These are phyloP conservation scores for Neltuma alba DNA, from an alignment of 306 rosid species.

Conservation along the genomic window DNA sequence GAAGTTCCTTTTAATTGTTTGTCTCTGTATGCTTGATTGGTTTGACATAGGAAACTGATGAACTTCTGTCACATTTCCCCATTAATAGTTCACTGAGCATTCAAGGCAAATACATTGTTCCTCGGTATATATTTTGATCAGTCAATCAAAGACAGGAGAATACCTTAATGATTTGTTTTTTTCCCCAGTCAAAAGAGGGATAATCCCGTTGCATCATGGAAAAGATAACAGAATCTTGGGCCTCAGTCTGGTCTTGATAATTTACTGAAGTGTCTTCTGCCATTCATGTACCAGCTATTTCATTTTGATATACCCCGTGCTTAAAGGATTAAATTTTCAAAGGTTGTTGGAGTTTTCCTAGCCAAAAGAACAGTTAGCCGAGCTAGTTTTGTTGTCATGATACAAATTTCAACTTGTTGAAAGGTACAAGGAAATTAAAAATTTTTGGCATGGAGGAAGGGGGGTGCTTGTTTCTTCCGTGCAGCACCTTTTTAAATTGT, in stretches of 20 bases:
- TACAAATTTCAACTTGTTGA: constrained; percentile 5
- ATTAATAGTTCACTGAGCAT: constrained; percentile 7
- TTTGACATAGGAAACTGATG: constrained; percentile 21
- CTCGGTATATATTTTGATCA: constrained; percentile 1
- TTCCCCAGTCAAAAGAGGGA: background rate
- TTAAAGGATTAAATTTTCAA: constrained; percentile 12
- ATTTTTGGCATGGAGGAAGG: background rate
- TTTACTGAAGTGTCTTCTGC: background rate
- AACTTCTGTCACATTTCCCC: constrained; percentile 25
- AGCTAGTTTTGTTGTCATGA: constrained; percentile 14
- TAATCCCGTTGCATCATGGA: background rate
- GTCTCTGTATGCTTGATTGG: constrained; percentile 9
- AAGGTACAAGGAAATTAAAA: background rate
- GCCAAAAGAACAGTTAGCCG: background rate
- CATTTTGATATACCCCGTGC: background rate
- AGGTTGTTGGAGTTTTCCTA: background rate
- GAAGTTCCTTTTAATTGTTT: constrained; percentile 14
- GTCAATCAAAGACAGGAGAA: background rate
- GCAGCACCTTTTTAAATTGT: background rate
- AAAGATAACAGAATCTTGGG: background rate
- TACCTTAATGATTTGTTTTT: background rate
- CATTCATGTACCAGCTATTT: constrained; percentile 15
- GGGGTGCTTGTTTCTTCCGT: background rate
- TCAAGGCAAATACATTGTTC: background rate
- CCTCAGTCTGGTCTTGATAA: background rate